Evolutionary conservation across 805 yeast species (phyloP), one percentile per base, ranked within the genome.

Genomic region (Lipomyces orientalis): DNA sequence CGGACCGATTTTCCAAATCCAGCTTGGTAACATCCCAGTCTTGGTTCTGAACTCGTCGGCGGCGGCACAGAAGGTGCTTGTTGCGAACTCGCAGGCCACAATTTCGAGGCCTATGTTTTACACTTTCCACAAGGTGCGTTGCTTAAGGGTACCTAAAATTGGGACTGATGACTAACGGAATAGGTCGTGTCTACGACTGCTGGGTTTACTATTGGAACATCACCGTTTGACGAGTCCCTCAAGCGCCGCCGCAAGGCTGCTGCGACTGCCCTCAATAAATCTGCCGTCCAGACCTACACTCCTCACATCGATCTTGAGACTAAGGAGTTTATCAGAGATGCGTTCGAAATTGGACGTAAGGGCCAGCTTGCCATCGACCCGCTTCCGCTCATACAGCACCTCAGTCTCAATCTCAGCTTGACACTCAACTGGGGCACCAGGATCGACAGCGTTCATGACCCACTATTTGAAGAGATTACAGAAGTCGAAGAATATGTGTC

Each of bases 41-140:
- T 82, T 90, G 12, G 87, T 90, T 19, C 93, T 87, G n/a, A 89
- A 90, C 74, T 83, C 89, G 0, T 87, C 79, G 71, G 84, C 82
- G 3, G 83, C 88, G 6, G 86, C 88, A 0, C 75, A 77, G 51
- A 79, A 79, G 31, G 77, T 90, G 2, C 89, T 90, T 90, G 76
- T 83, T 34, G 76, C 76, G 35, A 80, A 81, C 70, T 79, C 87
- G 7, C 75, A 80, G 43, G 84, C 87, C 2, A 85, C 85, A 67
- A 88, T 86, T 72, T 90, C 94, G 1, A 79, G 96, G 54, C 95
- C 95, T 0, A 77, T 82, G 25, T 80, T 84, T 63, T 85, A 85
- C 76, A 88, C 93, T 0, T 90, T 90, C 77, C 95, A 90, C 77
- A 79, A 81, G 22, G 81, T 43, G n/a, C n/a, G 22, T 43, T 43